Percentiles rank a stretch among this genome's conserved stretches.
Evolutionary conservation across 768 basidiomycete genomes (phyloP).

Genomic region (Paxillus ammoniavirescens): DNA sequence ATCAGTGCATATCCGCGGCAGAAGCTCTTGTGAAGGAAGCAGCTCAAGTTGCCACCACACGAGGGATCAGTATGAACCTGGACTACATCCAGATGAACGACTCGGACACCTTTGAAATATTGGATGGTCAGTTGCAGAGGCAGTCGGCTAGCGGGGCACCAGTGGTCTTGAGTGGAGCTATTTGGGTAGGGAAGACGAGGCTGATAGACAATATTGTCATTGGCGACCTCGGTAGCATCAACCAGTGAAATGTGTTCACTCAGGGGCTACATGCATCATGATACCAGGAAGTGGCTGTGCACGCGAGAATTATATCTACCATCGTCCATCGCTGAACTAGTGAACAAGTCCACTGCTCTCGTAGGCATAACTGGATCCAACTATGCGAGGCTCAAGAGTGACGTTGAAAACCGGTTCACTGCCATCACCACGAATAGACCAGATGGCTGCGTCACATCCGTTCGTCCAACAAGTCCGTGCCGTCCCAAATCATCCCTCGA

Average conservation of each 20-base stretch:
- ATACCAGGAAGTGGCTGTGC: constrained; percentile 16
- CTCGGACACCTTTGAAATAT: constrained; percentile 65
- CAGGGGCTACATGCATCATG: background rate
- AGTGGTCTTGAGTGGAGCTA: constrained; percentile 81
- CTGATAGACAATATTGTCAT: constrained; percentile 90
- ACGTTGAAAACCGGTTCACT: constrained; percentile 19
- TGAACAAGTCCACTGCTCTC: too few species aligned
- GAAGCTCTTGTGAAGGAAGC: constrained; percentile 37
- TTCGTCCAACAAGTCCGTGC: constrained; percentile 52
- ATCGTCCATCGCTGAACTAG: too few species aligned
- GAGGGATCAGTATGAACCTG: constrained; percentile 53
- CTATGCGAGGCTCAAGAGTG: constrained; percentile 16
- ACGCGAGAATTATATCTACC: background rate
- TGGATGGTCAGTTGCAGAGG: constrained; percentile 37
- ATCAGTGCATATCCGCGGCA: constrained; percentile 47
- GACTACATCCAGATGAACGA: constrained; percentile 94
- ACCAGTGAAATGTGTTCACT: background rate
- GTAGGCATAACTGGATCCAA: background rate
- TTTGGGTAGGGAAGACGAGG: constrained; percentile 84
- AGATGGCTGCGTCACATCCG: constrained; percentile 42
- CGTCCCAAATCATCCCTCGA: background rate
- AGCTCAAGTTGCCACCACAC: constrained; percentile 28
- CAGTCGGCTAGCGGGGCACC: constrained; percentile 27
- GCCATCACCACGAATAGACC: constrained; percentile 30
- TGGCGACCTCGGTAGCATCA: constrained; percentile 39